phyloP scores from a whole-genome alignment of 2,329 filamentous ascomycete species.

The Penicillium concentricum region DNA sequence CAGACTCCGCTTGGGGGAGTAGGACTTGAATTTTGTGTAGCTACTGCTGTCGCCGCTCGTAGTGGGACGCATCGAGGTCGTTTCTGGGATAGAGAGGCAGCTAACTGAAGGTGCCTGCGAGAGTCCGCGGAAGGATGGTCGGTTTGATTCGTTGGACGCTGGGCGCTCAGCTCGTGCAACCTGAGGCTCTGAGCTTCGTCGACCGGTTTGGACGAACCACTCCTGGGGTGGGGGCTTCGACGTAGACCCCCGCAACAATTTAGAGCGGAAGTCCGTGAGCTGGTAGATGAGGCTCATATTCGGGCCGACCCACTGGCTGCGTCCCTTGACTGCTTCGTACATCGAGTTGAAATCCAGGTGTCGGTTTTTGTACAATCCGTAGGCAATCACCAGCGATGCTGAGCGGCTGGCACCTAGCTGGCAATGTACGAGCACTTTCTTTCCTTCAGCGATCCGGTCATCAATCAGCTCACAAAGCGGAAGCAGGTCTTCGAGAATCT shows the following conservation, averaged over 20 bases:
- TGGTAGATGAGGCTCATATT: conserved; percentile 71
- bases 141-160: conserved; percentile 16
- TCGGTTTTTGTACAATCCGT: conserved; percentile 63
- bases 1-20: conserved; percentile 33
- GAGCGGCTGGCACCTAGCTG: conserved; percentile 65
- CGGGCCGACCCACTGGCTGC: conserved; percentile 66
- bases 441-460: conserved; percentile 55
- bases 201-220: conserved; percentile 34
- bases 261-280: conserved; percentile 60
- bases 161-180: conserved; percentile 21
- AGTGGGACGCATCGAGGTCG: conserved; percentile 24
- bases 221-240: conserved; percentile 35
- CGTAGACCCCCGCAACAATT: conserved; percentile 34
- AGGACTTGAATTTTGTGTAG: conserved; percentile 22
- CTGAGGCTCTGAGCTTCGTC: conserved; percentile 33
- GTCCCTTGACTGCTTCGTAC: conserved; percentile 62
- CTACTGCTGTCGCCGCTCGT: conserved; percentile 26
- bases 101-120: conserved; percentile 27
- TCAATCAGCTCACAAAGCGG: conserved; percentile 62
- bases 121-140: conserved; percentile 19
- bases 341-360: conserved; percentile 63
- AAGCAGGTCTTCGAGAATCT: conserved; percentile 62
- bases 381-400: conserved; percentile 65
- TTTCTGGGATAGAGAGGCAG: conserved; percentile 27
- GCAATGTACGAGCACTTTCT: conserved; percentile 63